Conservation (phyloP, 176 grass and related monocot genomes). For the Hordeum marinum region DNA sequence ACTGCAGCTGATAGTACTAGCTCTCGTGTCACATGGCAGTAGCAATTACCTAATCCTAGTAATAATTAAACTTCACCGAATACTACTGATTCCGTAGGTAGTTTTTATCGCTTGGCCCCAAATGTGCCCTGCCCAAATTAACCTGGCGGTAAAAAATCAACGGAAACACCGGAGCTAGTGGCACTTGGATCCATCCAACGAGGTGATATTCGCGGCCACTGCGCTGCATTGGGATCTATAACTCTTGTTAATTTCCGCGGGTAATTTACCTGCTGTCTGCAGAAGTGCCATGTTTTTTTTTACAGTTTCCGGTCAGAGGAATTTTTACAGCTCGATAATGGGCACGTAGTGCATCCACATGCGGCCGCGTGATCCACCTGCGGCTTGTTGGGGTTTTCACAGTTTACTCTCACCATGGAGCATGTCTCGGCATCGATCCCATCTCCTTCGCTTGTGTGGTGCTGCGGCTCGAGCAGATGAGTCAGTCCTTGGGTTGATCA, state of each 20-base stretch:
- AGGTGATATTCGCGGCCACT: background rate
- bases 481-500: too few relatives aligned
- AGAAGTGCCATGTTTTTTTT: background rate
- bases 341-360: constrained; percentile 31
- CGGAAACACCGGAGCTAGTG: background rate
- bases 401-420: constrained; percentile 18
- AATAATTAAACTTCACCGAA: too few relatives aligned
- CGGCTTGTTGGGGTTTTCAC: constrained; percentile 31
- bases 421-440: constrained; percentile 24
- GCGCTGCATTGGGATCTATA: constrained; percentile 49
- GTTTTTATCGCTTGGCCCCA: background rate
- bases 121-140: too few relatives aligned
- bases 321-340: constrained; percentile 29
- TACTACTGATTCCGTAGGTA: too few relatives aligned
- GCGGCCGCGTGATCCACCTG: constrained; percentile 27
- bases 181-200: constrained; percentile 17
- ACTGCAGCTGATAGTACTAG: too few relatives aligned
- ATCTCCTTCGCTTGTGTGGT: background rate
- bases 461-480: too few relatives aligned
- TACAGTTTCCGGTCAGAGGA: background rate
- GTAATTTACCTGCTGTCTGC: constrained; percentile 15
- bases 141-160: too few relatives aligned
- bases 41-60: too few relatives aligned
- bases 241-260: constrained; percentile 15
- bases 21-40: too few relatives aligned